A percentile compares a stretch with the other conserved stretches of the same genome.
Conservation (phyloP, 768 basidiomycete species). For the Albatrellus ellisii region DNA sequence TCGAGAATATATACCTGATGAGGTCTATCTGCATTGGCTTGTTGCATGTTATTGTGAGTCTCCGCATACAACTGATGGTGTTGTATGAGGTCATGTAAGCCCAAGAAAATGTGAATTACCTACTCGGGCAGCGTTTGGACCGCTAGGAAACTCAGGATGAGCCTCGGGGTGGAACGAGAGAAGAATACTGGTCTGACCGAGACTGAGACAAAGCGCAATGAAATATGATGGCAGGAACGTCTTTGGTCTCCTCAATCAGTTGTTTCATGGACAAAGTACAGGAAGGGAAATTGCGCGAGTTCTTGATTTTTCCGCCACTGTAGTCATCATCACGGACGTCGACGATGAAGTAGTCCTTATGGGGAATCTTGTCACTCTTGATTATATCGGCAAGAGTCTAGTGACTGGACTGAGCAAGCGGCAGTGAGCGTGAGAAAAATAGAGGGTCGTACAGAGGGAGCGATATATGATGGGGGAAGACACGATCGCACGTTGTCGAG, state of each 20-base stretch:
- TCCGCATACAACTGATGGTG: constrained; percentile 50
- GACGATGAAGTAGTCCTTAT: constrained; percentile 61
- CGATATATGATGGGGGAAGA: no score
- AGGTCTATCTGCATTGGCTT: constrained; percentile 24
- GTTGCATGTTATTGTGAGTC: constrained; percentile 33
- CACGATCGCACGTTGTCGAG: no score
- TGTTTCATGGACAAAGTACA: constrained; percentile 35
- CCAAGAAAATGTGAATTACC: constrained; percentile 10
- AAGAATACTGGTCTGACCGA: constrained; percentile 47
- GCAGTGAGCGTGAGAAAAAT: neutral
- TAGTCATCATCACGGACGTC: constrained; percentile 83
- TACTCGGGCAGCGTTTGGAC: constrained; percentile 69
- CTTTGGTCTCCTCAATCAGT: constrained; percentile 47
- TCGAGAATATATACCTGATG: constrained; percentile 54
- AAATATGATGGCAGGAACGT: constrained; percentile 54
- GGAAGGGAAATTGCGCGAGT: constrained; percentile 50
- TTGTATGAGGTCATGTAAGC: constrained; percentile 6
- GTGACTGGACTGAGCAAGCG: no score
- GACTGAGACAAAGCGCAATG: constrained; percentile 71
- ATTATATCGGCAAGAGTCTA: constrained; percentile 62
- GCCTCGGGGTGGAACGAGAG: neutral
- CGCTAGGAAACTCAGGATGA: constrained; percentile 27
- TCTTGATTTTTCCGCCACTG: constrained; percentile 66
- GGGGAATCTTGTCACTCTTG: constrained; percentile 44
- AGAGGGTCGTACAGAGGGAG: neutral